These are phyloP conservation scores for Xanthoconium stramineum DNA, from an alignment of 768 basidiomycete genomes.

Conservation along the genomic window DNA sequence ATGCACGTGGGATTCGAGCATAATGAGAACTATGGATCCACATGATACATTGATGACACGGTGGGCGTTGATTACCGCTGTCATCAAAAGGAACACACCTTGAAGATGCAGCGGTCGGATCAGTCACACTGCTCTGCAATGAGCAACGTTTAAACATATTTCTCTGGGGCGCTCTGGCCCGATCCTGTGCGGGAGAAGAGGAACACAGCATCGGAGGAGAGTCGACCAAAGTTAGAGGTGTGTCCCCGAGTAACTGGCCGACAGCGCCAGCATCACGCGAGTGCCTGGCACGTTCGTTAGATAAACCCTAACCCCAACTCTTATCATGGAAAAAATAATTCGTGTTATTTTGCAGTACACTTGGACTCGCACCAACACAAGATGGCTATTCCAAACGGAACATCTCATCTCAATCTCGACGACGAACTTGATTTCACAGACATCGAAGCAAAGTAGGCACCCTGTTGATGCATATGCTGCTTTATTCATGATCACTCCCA, in stretches of 20 bases:
- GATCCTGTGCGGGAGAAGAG: not conserved
- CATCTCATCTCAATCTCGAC: conserved; percentile 36
- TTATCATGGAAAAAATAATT: not conserved
- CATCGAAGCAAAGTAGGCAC: conserved; percentile 77
- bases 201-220: conserved; percentile 3
- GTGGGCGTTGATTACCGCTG: conserved; percentile 4
- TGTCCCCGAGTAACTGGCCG: not conserved
- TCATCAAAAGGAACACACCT: conserved; percentile 7
- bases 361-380: conserved; percentile 13
- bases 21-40: not conserved
- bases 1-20: conserved; percentile 21
- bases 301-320: conserved; percentile 3
- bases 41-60: not conserved
- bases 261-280: not conserved
- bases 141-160: not conserved
- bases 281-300: not conserved
- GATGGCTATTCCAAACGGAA: conserved; percentile 45
- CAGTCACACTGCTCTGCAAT: not conserved
- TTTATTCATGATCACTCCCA: conserved; percentile 31
- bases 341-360: not conserved
- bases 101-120: not conserved
- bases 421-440: conserved; percentile 84
- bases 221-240: conserved; percentile 4
- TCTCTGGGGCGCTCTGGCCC: not conserved
- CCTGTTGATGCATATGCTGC: not conserved